Evolutionary conservation across 2,329 filamentous ascomycete genomes (phyloP).

Genomic region (Colletotrichum zoysiae): DNA sequence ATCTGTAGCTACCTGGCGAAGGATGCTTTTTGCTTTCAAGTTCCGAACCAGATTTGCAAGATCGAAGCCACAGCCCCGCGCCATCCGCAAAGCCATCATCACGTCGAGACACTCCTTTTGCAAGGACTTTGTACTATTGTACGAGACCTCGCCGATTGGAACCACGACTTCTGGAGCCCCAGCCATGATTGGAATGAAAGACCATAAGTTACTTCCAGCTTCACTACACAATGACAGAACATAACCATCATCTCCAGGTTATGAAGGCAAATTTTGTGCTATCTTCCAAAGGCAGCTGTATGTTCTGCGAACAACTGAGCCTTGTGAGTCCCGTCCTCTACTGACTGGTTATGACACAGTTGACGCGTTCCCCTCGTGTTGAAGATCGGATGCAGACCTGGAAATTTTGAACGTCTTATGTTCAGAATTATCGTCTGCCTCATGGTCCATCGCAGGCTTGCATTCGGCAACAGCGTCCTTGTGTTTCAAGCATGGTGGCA

Average conservation of each 20-base stretch:
- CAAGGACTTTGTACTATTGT: conserved; percentile 14
- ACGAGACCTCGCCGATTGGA: conserved; percentile 17
- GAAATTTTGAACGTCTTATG: conserved; percentile 20
- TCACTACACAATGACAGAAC: too few species aligned
- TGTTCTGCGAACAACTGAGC: not conserved
- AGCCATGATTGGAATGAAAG: too few species aligned
- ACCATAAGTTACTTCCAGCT: too few species aligned
- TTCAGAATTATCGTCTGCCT: not conserved
- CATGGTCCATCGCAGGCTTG: not conserved
- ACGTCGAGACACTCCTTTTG: conserved; percentile 21
- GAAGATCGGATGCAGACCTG: conserved; percentile 17
- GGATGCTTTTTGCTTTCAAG: conserved; percentile 14
- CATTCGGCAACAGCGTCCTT: conserved; percentile 14
- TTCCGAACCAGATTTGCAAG: conserved; percentile 19
- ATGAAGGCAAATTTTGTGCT: too few species aligned
- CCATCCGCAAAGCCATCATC: conserved; percentile 32
- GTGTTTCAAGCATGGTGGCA: conserved; percentile 50
- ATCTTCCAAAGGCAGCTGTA: too few species aligned
- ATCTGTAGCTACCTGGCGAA: conserved; percentile 10
- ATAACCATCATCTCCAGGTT: too few species aligned
- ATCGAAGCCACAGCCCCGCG: conserved; percentile 31
- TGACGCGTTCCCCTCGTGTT: not conserved
- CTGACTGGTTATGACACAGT: not conserved
- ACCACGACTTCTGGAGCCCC: conserved; percentile 3
- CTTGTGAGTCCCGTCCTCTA: not conserved